These are phyloP conservation scores for Amphirosellinia nigrospora DNA, from an alignment of 495 filamentous ascomycete species.

Conservation along the genomic window DNA sequence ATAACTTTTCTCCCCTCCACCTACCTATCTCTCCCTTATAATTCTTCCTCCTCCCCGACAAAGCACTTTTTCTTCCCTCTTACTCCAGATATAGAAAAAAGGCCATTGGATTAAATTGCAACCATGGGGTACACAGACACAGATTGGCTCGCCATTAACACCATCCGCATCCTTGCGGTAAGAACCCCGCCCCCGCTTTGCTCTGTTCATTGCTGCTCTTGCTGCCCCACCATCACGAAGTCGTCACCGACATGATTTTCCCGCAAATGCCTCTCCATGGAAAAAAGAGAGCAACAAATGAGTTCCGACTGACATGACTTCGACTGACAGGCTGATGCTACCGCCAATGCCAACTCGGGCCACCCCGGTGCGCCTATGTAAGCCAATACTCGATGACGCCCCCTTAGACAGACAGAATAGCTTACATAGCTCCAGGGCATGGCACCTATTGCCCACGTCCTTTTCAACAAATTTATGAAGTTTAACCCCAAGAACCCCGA, in stretches of 20 bases:
- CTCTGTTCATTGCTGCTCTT: neutral
- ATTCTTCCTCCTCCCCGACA: slow-evolving; percentile 37
- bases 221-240: slow-evolving; percentile 37
- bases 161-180: slow-evolving; percentile 95
- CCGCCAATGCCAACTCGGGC: slow-evolving; percentile 92
- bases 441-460: slow-evolving; percentile 95
- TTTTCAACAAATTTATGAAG: slow-evolving; percentile 98
- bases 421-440: slow-evolving; percentile 65
- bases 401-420: slow-evolving; percentile 6
- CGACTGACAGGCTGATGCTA: slow-evolving; percentile 87
- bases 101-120: slow-evolving; percentile 38
- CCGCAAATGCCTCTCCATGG: neutral
- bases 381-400: slow-evolving; percentile 32
- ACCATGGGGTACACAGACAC: slow-evolving; percentile 89
- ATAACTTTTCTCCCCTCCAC: slow-evolving; percentile 14
- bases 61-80: slow-evolving; percentile 34
- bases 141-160: slow-evolving; percentile 94
- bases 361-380: slow-evolving; percentile 97
- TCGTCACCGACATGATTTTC: slow-evolving; percentile 24
- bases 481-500: slow-evolving; percentile 99
- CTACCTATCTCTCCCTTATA: slow-evolving; percentile 28
- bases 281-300: slow-evolving; percentile 1
- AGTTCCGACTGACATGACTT: slow-evolving; percentile 29
- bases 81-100: slow-evolving; percentile 19
- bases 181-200: slow-evolving; percentile 58